These are phyloP conservation scores for Domatiomyces globalis DNA, from an alignment of 2,329 filamentous ascomycete species.

Conservation along the genomic window DNA sequence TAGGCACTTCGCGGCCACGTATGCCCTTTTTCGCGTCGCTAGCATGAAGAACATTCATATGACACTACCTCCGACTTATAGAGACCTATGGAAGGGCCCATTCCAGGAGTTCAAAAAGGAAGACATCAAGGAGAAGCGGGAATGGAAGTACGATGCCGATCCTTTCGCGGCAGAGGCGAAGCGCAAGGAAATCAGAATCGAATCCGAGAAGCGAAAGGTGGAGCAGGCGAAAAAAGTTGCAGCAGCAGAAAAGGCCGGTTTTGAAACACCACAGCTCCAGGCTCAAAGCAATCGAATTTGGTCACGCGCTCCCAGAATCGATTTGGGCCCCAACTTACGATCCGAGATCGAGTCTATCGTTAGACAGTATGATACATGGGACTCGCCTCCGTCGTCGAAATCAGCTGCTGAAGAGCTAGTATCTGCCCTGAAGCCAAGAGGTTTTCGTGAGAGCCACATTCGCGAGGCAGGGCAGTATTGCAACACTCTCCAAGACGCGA, in stretches of 20 bases:
- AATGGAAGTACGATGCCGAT: slow-evolving; percentile 90
- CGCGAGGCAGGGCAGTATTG: slow-evolving; percentile 78
- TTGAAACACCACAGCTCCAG: background rate
- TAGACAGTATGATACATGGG: slow-evolving; percentile 70
- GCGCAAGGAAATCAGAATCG: slow-evolving; percentile 66
- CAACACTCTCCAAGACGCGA: slow-evolving; percentile 78
- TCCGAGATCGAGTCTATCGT: slow-evolving; percentile 67
- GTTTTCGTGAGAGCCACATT: slow-evolving; percentile 78
- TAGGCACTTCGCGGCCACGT: slow-evolving; percentile 82
- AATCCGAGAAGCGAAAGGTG: slow-evolving; percentile 63
- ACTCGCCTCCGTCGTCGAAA: slow-evolving; percentile 44
- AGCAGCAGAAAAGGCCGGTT: slow-evolving; percentile 40
- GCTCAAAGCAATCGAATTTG: slow-evolving; percentile 52
- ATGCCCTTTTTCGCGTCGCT: slow-evolving; percentile 77
- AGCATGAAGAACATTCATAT: slow-evolving; percentile 94
- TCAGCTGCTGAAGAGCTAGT: slow-evolving; percentile 55
- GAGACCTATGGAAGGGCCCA: slow-evolving; percentile 75
- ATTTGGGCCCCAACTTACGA: slow-evolving; percentile 74
- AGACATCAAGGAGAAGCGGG: slow-evolving; percentile 61
- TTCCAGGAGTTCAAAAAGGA: slow-evolving; percentile 70
- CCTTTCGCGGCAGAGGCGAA: slow-evolving; percentile 63
- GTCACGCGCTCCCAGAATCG: slow-evolving; percentile 74
- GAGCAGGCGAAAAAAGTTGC: slow-evolving; percentile 47
- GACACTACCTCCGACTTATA: slow-evolving; percentile 82
- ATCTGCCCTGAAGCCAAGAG: slow-evolving; percentile 40